Percentiles rank a stretch among this genome's conserved stretches.
These are phyloP conservation scores for Fusarium floridanum DNA, from an alignment of 2,329 filamentous ascomycete genomes.

Conservation along the genomic window DNA sequence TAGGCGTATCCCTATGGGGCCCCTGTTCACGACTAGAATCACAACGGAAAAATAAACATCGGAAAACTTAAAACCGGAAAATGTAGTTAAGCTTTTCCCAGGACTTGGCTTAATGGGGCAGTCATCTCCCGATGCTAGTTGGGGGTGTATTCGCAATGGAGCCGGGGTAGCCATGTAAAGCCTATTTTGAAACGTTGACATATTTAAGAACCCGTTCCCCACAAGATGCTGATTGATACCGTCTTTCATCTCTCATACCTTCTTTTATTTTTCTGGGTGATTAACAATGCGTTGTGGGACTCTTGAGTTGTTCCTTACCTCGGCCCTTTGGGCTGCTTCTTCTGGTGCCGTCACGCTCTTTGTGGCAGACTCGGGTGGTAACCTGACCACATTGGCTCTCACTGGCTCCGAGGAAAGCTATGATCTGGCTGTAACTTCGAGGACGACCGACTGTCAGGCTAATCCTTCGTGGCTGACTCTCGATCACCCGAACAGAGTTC, in stretches of 20 bases:
- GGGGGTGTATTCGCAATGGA: background rate
- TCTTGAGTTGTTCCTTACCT: background rate
- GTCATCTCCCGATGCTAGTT: background rate
- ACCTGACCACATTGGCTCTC: slow-evolving; percentile 35
- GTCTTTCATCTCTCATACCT: background rate
- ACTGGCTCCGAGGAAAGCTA: slow-evolving; percentile 1
- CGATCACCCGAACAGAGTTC: slow-evolving; percentile 26
- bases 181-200: background rate
- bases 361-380: slow-evolving; percentile 40
- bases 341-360: slow-evolving; percentile 37
- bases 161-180: background rate
- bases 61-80: slow-evolving; percentile 2
- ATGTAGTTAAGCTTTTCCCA: background rate
- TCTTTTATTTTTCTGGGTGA: background rate
- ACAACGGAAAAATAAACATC: background rate
- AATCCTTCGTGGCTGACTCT: slow-evolving; percentile 39
- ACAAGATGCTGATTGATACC: background rate
- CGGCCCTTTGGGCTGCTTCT: slow-evolving; percentile 11
- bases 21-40: no score
- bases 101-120: background rate
- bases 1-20: no score
- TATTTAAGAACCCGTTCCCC: background rate
- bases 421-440: slow-evolving; percentile 22
- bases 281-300: background rate
- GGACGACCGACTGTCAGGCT: slow-evolving; percentile 26